Evolutionary conservation across 805 yeast genomes (phyloP), one percentile per base, ranked within the genome.

Genomic region (Lachancea lanzarotensis): DNA sequence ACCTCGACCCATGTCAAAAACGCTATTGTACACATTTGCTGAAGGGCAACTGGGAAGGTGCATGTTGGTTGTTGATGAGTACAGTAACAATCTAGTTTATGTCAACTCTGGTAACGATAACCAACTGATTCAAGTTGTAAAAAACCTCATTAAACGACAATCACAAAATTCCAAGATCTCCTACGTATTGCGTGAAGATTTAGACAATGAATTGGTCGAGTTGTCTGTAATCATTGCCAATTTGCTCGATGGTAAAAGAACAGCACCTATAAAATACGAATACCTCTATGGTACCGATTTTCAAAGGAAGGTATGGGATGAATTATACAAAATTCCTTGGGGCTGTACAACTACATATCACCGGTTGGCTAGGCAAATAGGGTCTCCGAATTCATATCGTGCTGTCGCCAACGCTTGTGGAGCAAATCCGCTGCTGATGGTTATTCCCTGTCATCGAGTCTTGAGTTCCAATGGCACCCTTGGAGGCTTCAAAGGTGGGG

Each of bases 361-460:
- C 3, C 50, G 55, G 20, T 43, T 72, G 7, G 73, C 74, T 2
- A 34, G 39, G 7, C 50, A 47, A 3, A 42, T 70, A n/a, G 63
- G 63, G 1, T 52, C 52, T 36, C 59, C 65, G 0, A 58, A 49
- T 0, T 59, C 67, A 11, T 58, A 62, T 20, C 55, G 77, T 31
- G 73, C 67, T 2, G 62, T 72, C 6, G 76, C 72, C 0, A 61
- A 63, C 34, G 69, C 73, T 2, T 65, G 71, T 38, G 71, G 68
- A 2, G 59, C 67, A 16, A 72, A 72, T 50, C 59, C 57, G 20
- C 50, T 72, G 10, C 69, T 74, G 2, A 37, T 71, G 3, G 27
- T 71, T 3, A 57, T 72, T 3, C 76, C 77, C 1, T 72, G 76
- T 51, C 76, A 72, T 52, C 53, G 74, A 40, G 70, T 71, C 1